Conservation (phyloP, 257 asterid species). For the Haberlea rhodopensis region DNA sequence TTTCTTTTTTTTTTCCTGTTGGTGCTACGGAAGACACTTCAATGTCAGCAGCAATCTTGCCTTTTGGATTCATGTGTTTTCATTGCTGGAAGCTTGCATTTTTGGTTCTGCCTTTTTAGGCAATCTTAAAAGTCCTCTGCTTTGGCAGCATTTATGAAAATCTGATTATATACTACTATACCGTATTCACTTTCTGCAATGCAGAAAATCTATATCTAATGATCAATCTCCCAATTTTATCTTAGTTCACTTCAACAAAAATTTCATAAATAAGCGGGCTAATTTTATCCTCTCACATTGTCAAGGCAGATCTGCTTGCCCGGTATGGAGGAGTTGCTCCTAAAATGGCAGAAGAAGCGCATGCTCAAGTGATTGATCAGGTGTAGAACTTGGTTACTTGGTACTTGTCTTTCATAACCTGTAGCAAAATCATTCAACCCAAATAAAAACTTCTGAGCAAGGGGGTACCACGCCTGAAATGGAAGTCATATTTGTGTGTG, state of each 20-base stretch:
- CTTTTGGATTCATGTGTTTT: constrained; percentile 1
- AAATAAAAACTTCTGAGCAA: not conserved
- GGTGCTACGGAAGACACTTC: constrained; percentile 5
- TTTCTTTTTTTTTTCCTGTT: not conserved
- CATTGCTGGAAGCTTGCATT: not conserved
- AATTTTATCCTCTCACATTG: constrained; percentile 24
- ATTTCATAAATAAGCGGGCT: not conserved
- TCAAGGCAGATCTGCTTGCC: constrained; percentile 89
- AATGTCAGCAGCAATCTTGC: not conserved
- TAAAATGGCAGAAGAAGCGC: constrained; percentile 99
- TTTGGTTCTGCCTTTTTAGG: not conserved
- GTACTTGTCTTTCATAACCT: not conserved
- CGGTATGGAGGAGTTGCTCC: constrained; percentile 97
- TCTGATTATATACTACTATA: not conserved
- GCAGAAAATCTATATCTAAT: not conserved
- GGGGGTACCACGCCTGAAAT: no score
- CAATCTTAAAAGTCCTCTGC: constrained; percentile 4
- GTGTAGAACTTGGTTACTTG: constrained; percentile 34
- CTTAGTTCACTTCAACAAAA: constrained; percentile 38
- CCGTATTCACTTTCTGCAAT: not conserved
- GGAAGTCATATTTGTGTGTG: no score
- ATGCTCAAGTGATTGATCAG: constrained; percentile 81
- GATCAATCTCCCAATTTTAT: constrained; percentile 2
- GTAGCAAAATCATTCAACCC: not conserved
- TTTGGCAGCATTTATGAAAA: not conserved